A percentile compares a stretch with the other conserved stretches of the same genome.
Evolutionary conservation across 1,284 basidiomycete species (phyloP).

Genomic region (Austropuccinia psidii): DNA sequence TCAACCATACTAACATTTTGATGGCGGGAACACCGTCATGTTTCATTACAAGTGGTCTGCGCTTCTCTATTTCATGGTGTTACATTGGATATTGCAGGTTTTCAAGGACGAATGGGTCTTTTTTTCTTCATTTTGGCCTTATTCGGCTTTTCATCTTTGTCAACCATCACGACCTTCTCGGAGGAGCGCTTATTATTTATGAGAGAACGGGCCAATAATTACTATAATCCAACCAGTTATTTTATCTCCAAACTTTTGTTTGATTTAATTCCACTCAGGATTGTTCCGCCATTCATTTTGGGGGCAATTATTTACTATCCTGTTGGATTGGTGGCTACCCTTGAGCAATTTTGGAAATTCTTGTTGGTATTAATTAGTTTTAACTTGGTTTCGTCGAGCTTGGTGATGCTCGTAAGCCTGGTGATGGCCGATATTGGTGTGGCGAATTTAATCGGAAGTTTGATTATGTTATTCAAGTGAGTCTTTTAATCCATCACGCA

Average conservation of each 20-base stretch:
- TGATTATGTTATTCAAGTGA: conserved; percentile 96
- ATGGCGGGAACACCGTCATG: conserved; percentile 59
- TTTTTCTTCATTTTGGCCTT: conserved; percentile 94
- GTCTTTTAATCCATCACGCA: conserved; percentile 46
- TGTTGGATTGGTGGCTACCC: conserved; percentile 82
- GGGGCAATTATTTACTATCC: conserved; percentile 88
- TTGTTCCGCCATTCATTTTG: conserved; percentile 88
- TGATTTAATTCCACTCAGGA: conserved; percentile 84
- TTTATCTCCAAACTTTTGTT: conserved; percentile 93
- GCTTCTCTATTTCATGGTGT: conserved; percentile 23
- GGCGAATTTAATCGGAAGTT: conserved; percentile 82
- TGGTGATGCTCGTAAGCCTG: conserved; percentile 81
- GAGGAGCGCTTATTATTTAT: conserved; percentile 92
- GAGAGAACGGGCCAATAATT: conserved; percentile 90
- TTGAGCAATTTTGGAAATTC: conserved; percentile 93
- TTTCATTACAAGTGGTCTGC: conserved; percentile 41
- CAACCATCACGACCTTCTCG: conserved; percentile 82
- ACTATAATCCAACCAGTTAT: conserved; percentile 91
- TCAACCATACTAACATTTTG: not conserved
- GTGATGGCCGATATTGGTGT: conserved; percentile 75
- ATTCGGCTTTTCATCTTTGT: conserved; percentile 92
- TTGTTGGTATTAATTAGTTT: conserved; percentile 87
- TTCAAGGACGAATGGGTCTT: conserved; percentile 77
- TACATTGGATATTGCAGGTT: conserved; percentile 70
- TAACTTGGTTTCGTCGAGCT: conserved; percentile 85